A percentile compares a stretch with the other conserved stretches of the same genome.
These are phyloP conservation scores for Podospora comata DNA, from an alignment of 495 filamentous ascomycete species.

Conservation along the genomic window DNA sequence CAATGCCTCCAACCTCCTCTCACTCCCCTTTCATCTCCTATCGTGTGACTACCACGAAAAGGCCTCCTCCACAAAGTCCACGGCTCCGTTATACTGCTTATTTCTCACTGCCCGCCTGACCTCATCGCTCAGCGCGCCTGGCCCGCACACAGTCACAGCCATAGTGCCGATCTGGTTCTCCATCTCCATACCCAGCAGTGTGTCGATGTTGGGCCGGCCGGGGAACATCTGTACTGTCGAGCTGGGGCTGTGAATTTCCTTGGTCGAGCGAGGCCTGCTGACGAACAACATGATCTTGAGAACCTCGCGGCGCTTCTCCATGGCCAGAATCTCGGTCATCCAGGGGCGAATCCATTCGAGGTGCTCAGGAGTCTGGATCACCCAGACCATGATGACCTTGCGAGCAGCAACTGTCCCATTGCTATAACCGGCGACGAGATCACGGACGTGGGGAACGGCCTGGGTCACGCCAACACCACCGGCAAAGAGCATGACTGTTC, in stretches of 20 bases:
- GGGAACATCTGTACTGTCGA: slow-evolving; percentile 87
- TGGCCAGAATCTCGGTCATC: slow-evolving; percentile 91
- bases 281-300: slow-evolving; percentile 86
- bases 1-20: not conserved
- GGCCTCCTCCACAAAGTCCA: slow-evolving; percentile 93
- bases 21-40: not conserved
- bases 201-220: slow-evolving; percentile 58
- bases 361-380: slow-evolving; percentile 81
- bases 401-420: slow-evolving; percentile 71
- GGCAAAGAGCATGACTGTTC: slow-evolving; percentile 81
- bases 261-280: slow-evolving; percentile 71
- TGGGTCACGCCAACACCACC: slow-evolving; percentile 89
- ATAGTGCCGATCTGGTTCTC: slow-evolving; percentile 74
- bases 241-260: slow-evolving; percentile 78
- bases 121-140: slow-evolving; percentile 83
- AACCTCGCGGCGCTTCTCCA: slow-evolving; percentile 77
- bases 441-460: slow-evolving; percentile 72
- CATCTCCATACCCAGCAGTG: slow-evolving; percentile 75
- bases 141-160: slow-evolving; percentile 84
- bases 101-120: slow-evolving; percentile 70
- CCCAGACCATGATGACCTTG: slow-evolving; percentile 83
- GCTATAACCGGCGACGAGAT: slow-evolving; percentile 66
- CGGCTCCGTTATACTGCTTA: slow-evolving; percentile 58
- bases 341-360: slow-evolving; percentile 89
- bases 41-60: slow-evolving; percentile 69